phyloP scores from a whole-genome alignment of 1,139 yeast genomes.

The Starmera stellimalicola region DNA sequence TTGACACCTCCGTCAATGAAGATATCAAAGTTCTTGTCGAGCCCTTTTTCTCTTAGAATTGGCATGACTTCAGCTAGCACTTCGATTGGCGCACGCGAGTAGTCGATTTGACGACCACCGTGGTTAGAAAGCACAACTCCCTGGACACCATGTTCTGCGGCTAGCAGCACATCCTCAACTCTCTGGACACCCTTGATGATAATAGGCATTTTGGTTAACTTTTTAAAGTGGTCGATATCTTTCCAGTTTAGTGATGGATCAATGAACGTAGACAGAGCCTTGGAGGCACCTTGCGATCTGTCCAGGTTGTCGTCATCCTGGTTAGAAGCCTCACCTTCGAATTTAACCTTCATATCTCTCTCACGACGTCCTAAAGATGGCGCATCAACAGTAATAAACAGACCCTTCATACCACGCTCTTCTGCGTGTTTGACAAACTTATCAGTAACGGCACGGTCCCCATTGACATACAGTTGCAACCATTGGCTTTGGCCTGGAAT shows the following conservation, averaged over 20 bases:
- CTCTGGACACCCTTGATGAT: constrained; percentile 61
- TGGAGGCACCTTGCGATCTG: constrained; percentile 75
- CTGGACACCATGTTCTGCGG: constrained; percentile 58
- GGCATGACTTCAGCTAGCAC: constrained; percentile 59
- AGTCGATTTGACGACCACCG: constrained; percentile 70
- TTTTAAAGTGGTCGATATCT: constrained; percentile 33
- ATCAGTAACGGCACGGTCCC: constrained; percentile 52
- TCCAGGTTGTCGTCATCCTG: constrained; percentile 48
- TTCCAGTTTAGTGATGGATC: constrained; percentile 62
- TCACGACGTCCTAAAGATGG: constrained; percentile 94
- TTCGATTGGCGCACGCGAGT: constrained; percentile 58
- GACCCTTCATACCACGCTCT: constrained; percentile 49
- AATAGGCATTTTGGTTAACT: constrained; percentile 38
- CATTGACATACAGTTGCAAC: constrained; percentile 84
- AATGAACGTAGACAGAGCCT: constrained; percentile 77
- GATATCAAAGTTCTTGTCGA: constrained; percentile 26
- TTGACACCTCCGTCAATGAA: constrained; percentile 51
- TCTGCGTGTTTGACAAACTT: constrained; percentile 45
- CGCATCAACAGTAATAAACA: constrained; percentile 74
- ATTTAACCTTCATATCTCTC: constrained; percentile 60
- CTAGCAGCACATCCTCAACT: constrained; percentile 58
- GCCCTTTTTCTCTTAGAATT: constrained; percentile 33
- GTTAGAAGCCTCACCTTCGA: constrained; percentile 50
- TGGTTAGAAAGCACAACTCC: constrained; percentile 71
- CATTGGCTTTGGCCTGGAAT: constrained; percentile 53